Evolutionary conservation across 2,329 filamentous ascomycete species (phyloP), one percentile per base, ranked within the genome.

Genomic region (Scedosporium dehoogii): DNA sequence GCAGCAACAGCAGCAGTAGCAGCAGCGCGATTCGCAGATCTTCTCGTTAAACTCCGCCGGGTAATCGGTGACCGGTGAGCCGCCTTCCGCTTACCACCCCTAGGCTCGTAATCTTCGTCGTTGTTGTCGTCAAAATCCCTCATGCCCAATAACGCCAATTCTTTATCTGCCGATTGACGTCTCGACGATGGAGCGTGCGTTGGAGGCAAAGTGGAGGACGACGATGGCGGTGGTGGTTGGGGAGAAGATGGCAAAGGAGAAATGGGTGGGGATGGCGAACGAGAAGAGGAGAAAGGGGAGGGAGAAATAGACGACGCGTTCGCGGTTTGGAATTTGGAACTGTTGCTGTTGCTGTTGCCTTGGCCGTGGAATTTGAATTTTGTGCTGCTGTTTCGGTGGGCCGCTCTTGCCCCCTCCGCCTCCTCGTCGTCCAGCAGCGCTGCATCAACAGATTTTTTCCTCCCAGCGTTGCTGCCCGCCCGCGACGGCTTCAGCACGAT

Each of bases 401-500:
- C 62, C 58, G 46, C 33, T 38, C 33, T 38, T 38, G 33, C 33
- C 33, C 33, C 33, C 33, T 38, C 33, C 33, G 23, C 51, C 46
- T 62, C 42, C 38, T 62, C 29, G 27, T 27, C 51, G 12, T 38
- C 33, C 33, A 38, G 33, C 33, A 38, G 33, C 46, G 62, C 59
- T 44, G 67, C 63, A 59, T 68, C 66, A 58, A 66, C 65, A 59
- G 66, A 61, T 61, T 70, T 66, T 66, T 68, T 69, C 9, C 29
- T 46, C 46, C 58, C 29, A 58, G 64, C 66, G 63, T 69, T 69
- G 60, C 68, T 65, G 59, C 62, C 66, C 63, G 66, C 67, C 53
- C 69, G 72, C 60, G 75, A 75, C 29, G 73, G 72, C 69, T 78
- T 79, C 62, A 81, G 67, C 42, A 81, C 77, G 60, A 81, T 80